A percentile compares a stretch with the other conserved stretches of the same genome.
Conservation (phyloP, 306 rosid species). For the Fragaria ananassa region DNA sequence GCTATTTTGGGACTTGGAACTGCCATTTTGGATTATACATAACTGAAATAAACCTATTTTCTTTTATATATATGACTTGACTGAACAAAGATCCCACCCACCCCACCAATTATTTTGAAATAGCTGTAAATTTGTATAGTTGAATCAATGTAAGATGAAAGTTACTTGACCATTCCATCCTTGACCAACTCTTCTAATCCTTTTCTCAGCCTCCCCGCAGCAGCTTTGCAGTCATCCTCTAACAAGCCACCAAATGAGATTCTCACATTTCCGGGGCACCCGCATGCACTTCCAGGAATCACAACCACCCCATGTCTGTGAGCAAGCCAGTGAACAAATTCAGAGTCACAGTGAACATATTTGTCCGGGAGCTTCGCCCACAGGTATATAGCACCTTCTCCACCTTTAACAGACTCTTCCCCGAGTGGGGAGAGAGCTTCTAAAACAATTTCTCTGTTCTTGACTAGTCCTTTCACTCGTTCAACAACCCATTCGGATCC, state of each 20-base stretch:
- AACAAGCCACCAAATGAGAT: constrained; percentile 84
- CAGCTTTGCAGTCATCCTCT: constrained; percentile 72
- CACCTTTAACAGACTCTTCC: constrained; percentile 77
- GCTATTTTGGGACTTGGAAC: not conserved
- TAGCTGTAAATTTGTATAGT: constrained; percentile 27
- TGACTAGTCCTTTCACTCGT: constrained; percentile 57
- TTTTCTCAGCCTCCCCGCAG: constrained; percentile 66
- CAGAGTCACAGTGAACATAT: constrained; percentile 39
- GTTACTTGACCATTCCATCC: constrained; percentile 57
- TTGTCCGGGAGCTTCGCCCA: constrained; percentile 91
- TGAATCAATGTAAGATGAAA: constrained; percentile 9
- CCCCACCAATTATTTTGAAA: constrained; percentile 39
- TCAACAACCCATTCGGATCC: constrained; percentile 82
- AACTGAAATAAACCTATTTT: not conserved
- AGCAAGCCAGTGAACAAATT: constrained; percentile 87
- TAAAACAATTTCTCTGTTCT: constrained; percentile 55
- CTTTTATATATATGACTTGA: too few relatives aligned
- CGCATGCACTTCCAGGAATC: constrained; percentile 84
- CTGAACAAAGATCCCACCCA: too few relatives aligned
- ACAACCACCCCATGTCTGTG: constrained; percentile 69
- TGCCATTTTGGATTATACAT: constrained; percentile 4
- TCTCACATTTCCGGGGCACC: constrained; percentile 70
- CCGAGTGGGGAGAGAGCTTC: constrained; percentile 80
- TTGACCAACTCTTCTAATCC: constrained; percentile 75
- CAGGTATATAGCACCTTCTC: constrained; percentile 90